Conservation (phyloP, 345 rosid genomes). For the Litchi chinensis region DNA sequence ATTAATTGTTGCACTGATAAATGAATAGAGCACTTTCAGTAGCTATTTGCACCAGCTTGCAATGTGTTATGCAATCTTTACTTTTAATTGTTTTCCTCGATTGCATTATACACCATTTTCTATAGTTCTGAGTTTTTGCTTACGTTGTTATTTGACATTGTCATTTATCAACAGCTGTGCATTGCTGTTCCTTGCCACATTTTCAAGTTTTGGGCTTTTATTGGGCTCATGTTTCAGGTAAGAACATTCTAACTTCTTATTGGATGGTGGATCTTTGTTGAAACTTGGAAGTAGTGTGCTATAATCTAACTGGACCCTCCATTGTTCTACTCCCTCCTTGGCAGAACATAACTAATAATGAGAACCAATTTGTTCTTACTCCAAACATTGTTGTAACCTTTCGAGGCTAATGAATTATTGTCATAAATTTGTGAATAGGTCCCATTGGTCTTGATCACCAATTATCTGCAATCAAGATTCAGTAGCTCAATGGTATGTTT, state of each 20-base stretch:
- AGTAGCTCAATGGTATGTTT: constrained; percentile 74
- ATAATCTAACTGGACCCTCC: background rate
- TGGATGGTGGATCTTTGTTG: background rate
- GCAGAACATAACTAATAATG: background rate
- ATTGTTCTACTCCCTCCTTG: background rate
- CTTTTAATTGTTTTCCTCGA: background rate
- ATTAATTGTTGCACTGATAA: background rate
- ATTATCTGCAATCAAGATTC: constrained; percentile 70
- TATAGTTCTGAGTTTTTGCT: background rate
- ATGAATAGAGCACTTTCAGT: background rate
- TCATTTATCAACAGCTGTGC: constrained; percentile 60
- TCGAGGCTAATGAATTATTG: background rate
- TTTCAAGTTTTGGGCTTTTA: constrained; percentile 91
- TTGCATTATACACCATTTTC: background rate
- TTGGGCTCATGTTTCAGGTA: constrained; percentile 98
- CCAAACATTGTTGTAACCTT: background rate
- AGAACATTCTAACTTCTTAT: background rate
- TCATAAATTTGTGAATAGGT: constrained; percentile 42
- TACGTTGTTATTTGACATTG: background rate
- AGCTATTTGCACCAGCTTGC: background rate
- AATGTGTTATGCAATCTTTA: background rate
- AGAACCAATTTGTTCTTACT: background rate
- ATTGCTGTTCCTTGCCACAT: constrained; percentile 96
- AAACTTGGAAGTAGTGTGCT: background rate
- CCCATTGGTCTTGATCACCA: constrained; percentile 84